Evolutionary conservation across 208 protist species (phyloP).

Genomic region (Crithidia bombi): DNA sequence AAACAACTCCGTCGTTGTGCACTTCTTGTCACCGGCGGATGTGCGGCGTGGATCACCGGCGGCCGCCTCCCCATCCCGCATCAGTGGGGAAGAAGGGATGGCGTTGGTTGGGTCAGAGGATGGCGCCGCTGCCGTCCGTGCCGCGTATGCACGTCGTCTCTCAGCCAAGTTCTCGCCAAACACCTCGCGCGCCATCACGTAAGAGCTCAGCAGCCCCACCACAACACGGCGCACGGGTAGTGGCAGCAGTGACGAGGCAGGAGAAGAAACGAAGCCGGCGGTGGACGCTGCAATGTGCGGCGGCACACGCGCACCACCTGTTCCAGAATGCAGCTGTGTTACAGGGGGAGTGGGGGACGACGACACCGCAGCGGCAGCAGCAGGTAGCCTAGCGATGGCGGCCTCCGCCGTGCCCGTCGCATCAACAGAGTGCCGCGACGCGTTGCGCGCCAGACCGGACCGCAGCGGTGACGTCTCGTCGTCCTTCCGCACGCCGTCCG

Average conservation of each 20-base stretch:
- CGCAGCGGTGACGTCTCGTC: conserved; percentile 4
- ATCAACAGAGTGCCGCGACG: conserved; percentile 6
- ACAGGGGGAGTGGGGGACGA: neutral
- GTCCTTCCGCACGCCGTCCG: neutral
- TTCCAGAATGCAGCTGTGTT: neutral
- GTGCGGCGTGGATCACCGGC: neutral
- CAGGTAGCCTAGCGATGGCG: neutral
- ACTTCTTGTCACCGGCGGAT: neutral
- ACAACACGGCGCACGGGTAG: conserved; percentile 16
- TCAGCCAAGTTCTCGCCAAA: conserved; percentile 17
- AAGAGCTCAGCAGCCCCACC: conserved; percentile 23
- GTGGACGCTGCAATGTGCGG: neutral
- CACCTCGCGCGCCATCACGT: conserved; percentile 30
- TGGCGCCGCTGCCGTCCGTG: neutral
- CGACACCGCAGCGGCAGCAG: neutral
- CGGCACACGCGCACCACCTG: neutral
- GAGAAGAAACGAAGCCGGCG: too few relatives aligned
- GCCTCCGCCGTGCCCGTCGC: neutral
- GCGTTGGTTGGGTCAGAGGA: neutral
- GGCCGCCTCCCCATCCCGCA: neutral
- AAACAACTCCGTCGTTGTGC: conserved; percentile 14
- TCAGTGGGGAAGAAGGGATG: neutral
- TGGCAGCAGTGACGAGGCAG: conserved; percentile 18
- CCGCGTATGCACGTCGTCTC: conserved; percentile 1
- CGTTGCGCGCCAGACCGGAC: neutral